Evolutionary conservation across 2,329 filamentous ascomycete genomes (phyloP), one percentile per base, ranked within the genome.

Genomic region (Xylariaceae sp.): DNA sequence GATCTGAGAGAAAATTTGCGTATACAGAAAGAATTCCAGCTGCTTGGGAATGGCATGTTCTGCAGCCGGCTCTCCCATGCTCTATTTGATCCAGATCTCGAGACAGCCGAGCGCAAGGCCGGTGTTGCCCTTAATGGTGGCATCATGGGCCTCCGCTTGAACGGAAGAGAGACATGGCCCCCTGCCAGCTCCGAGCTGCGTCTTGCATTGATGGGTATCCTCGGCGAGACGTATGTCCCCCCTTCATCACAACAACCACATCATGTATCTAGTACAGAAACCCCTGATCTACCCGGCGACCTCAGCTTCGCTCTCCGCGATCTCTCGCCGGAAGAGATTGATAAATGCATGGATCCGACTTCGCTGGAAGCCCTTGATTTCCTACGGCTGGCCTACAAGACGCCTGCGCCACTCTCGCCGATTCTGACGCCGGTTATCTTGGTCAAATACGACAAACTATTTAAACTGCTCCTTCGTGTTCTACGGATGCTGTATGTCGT

Each of bases 161-260:
- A 88, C n/a, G 83, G 82, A 2, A 82, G 90, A 63, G 84, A 89
- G 51, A 89, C 80, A 30, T 97, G 94, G 94, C 94, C 94, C 22
- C 94, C 94, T 4, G 91, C 91, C 21, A 95, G 89, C 68, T 96
- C 92, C 0, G 94, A 97, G 68, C 74, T 99, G n/a, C 84, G 91
- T 9, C 77, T 97, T 5, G 89, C 89, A 0, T 76, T 99, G 16
- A 95, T 92, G 80, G 91, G 90, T 0, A 80, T 97, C 0, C 74
- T 97, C 6, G 80, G 81, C 1, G 92, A 96, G 59, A 89, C 84
- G 59, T 89, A 90, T 61, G 71, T 64, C 59, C 60, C 48, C 16
- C 37, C 54, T 21, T 55, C 47, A 22, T 56, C 61, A 7, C 52
- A 50, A 15, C 64, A 61, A 56, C 55, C 68, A 60, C 34, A 65